phyloP scores from a whole-genome alignment of 116 monocot genomes.

The Zostera marina region DNA sequence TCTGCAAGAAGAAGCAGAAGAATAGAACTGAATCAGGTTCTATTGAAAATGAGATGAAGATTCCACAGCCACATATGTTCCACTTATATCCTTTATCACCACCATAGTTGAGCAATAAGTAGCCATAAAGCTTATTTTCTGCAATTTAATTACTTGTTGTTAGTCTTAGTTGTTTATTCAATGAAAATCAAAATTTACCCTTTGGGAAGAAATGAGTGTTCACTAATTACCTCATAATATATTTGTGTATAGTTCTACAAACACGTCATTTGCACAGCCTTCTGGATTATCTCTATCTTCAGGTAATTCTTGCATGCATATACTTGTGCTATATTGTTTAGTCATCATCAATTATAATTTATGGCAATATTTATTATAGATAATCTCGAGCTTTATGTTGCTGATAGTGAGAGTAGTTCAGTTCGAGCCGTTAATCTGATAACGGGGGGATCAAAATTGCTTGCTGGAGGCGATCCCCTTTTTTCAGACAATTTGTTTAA shows the following conservation, averaged over 20 bases:
- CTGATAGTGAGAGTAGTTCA: slow-evolving; percentile 99
- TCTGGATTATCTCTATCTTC: slow-evolving; percentile 80
- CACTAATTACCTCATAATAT: background rate
- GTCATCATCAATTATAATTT: background rate
- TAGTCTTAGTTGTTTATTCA: too few relatives aligned
- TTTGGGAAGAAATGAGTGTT: too few relatives aligned
- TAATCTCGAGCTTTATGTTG: slow-evolving; percentile 53
- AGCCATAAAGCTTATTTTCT: too few relatives aligned
- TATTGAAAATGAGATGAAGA: too few relatives aligned
- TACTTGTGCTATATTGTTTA: background rate
- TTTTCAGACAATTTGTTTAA: slow-evolving; percentile 87
- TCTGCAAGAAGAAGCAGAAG: too few relatives aligned
- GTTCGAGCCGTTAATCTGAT: slow-evolving; percentile 73
- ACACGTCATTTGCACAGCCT: slow-evolving; percentile 95
- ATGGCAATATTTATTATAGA: slow-evolving; percentile 20
- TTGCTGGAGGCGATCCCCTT: slow-evolving; percentile 87
- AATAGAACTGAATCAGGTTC: too few relatives aligned
- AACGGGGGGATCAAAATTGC: slow-evolving; percentile 75
- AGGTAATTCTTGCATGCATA: slow-evolving; percentile 29
- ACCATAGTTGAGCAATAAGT: too few relatives aligned
- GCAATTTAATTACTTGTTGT: too few relatives aligned
- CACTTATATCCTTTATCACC: too few relatives aligned
- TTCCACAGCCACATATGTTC: too few relatives aligned
- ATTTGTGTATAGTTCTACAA: slow-evolving; percentile 31
- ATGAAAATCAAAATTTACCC: too few relatives aligned